These are phyloP conservation scores for Aspergillus oerlinghausenensis DNA, from an alignment of 2,329 filamentous ascomycete species.

Conservation along the genomic window DNA sequence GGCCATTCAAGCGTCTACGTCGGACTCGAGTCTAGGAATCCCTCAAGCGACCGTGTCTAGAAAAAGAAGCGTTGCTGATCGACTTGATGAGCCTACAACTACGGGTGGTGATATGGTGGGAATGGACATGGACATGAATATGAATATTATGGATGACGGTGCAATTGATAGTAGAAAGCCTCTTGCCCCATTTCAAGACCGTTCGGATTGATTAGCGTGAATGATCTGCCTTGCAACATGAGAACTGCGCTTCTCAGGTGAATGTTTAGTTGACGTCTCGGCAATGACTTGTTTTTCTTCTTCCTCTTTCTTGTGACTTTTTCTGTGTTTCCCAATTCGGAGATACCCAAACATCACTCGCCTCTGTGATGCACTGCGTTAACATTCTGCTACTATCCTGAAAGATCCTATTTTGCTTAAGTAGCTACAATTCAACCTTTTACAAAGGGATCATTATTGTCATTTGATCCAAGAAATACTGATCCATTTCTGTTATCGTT, in stretches of 20 bases:
- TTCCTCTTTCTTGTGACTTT: not conserved
- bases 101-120: constrained; percentile 12
- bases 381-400: not conserved
- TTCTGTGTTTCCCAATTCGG: not conserved
- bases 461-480: not conserved
- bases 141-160: constrained; percentile 17
- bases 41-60: constrained; percentile 14
- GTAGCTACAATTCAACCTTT: not conserved
- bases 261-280: not conserved
- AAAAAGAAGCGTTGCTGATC: constrained; percentile 32
- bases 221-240: not conserved
- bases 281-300: not conserved
- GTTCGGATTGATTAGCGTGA: constrained; percentile 4
- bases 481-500: not conserved
- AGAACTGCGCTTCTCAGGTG: not conserved
- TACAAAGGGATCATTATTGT: not conserved
- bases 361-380: not conserved
- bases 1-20: constrained; percentile 15
- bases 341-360: constrained; percentile 3
- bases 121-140: constrained; percentile 11
- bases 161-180: constrained; percentile 21
- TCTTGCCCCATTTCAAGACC: constrained; percentile 33
- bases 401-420: not conserved
- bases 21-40: constrained; percentile 12
- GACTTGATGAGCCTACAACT: constrained; percentile 21